phyloP scores from a whole-genome alignment of 2,329 filamentous ascomycete species.

The Metarhizium anisopliae region DNA sequence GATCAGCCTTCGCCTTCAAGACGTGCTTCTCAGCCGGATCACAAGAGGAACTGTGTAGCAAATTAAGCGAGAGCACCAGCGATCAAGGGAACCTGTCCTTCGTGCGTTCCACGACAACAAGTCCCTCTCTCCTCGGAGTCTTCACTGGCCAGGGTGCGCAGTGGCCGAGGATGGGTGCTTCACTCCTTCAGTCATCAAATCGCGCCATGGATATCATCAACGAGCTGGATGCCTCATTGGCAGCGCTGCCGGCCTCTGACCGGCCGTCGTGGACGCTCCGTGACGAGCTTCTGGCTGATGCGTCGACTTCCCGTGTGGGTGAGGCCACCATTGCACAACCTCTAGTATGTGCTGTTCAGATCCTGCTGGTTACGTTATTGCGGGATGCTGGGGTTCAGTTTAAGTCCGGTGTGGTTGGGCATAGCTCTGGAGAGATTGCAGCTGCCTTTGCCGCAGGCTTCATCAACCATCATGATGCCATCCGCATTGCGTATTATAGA shows the following conservation, averaged over 20 bases:
- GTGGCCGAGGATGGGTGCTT: constrained; percentile 22
- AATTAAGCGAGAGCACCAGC: no score
- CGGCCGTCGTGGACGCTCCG: constrained; percentile 1
- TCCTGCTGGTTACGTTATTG: constrained; percentile 30
- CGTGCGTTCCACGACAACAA: no score
- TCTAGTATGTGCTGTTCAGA: constrained; percentile 24
- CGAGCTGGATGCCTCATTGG: not conserved
- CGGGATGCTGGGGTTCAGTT: constrained; percentile 19
- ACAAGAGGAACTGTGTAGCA: no score
- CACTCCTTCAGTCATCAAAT: constrained; percentile 10
- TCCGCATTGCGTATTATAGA: constrained; percentile 6
- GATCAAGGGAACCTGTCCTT: no score
- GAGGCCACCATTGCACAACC: no score
- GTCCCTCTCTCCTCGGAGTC: constrained; percentile 13
- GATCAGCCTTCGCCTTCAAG: no score
- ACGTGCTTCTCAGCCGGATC: no score
- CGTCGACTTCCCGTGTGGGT: no score
- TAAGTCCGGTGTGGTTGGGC: constrained; percentile 25
- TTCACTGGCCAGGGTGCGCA: constrained; percentile 27
- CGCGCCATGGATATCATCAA: not conserved
- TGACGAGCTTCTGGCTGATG: constrained; percentile 2
- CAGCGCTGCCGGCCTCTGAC: not conserved
- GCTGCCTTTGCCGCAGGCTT: constrained; percentile 27
- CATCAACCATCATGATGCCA: not conserved
- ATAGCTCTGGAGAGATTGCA: constrained; percentile 32